A percentile compares a stretch with the other conserved stretches of the same genome.
Evolutionary conservation across 208 protist species (phyloP).

Genomic region (Acanthamoeba royreba): DNA sequence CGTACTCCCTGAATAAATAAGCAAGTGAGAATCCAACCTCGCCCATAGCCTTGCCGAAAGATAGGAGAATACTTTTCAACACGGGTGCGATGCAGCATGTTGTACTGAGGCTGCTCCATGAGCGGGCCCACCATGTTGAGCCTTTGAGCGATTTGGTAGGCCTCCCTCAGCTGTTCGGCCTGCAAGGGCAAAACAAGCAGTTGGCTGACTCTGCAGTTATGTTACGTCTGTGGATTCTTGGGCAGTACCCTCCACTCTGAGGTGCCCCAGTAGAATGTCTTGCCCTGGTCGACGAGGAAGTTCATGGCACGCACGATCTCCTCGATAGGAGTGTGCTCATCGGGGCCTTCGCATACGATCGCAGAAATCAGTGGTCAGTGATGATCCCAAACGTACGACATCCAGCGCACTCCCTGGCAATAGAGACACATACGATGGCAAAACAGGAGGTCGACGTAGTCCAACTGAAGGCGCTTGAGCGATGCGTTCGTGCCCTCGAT

Average conservation of each 20-base stretch:
- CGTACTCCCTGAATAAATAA: conserved; percentile 38
- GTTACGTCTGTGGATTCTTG: neutral
- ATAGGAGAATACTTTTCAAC: neutral
- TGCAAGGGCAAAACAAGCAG: neutral
- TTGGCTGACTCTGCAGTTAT: neutral
- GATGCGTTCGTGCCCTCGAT: conserved; percentile 27
- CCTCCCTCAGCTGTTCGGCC: conserved; percentile 59
- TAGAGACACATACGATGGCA: conserved; percentile 45
- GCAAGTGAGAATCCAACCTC: neutral
- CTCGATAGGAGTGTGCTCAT: conserved; percentile 62
- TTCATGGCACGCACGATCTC: conserved; percentile 63
- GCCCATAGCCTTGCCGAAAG: neutral
- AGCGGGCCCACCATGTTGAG: conserved; percentile 47
- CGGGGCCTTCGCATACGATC: conserved; percentile 11
- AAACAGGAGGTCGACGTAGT: conserved; percentile 50
- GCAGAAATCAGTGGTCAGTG: too few relatives aligned
- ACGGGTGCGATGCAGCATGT: conserved; percentile 56
- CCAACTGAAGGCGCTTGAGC: conserved; percentile 40
- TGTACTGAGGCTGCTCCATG: conserved; percentile 65
- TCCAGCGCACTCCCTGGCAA: neutral
- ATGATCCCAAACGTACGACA: neutral
- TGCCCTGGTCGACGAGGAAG: conserved; percentile 58
- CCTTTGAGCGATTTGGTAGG: conserved; percentile 37
- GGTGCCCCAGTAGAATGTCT: conserved; percentile 75
- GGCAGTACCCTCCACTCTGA: conserved; percentile 60